phyloP scores from a whole-genome alignment of 1,284 basidiomycete species.

The Cryptococcus maquisensis region DNA sequence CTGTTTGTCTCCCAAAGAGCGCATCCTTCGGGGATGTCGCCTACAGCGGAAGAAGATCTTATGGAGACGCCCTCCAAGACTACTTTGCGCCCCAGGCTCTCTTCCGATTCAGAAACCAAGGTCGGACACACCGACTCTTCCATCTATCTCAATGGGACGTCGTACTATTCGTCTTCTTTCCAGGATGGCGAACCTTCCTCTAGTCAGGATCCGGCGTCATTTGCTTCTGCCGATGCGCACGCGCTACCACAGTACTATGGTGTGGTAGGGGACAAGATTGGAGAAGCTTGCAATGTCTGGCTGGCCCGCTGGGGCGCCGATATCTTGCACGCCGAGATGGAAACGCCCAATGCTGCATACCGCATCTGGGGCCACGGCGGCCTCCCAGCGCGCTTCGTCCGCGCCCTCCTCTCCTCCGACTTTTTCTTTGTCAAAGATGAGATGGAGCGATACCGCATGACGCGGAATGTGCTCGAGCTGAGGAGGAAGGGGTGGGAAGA shows the following conservation, averaged over 20 bases:
- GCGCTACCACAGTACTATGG: constrained; percentile 65
- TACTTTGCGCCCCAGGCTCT: constrained; percentile 2
- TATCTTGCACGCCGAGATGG: constrained; percentile 65
- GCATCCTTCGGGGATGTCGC: background rate
- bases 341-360: constrained; percentile 1
- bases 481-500: constrained; percentile 52
- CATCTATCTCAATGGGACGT: constrained; percentile 1
- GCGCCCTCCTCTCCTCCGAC: constrained; percentile 71
- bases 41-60: constrained; percentile 3
- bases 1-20: background rate
- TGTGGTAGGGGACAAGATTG: constrained; percentile 78
- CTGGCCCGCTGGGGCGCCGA: constrained; percentile 79
- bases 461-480: constrained; percentile 69
- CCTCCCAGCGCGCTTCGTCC: constrained; percentile 66
- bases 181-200: background rate
- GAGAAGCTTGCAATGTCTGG: constrained; percentile 85
- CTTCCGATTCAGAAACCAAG: constrained; percentile 16
- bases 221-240: constrained; percentile 2
- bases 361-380: constrained; percentile 65
- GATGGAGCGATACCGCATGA: constrained; percentile 73
- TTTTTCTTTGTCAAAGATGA: constrained; percentile 75
- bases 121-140: constrained; percentile 8
- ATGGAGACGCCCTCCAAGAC: constrained; percentile 2
- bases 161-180: no score
- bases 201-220: constrained; percentile 4